These are phyloP conservation scores for Hyaloperonospora brassicae DNA, from an alignment of 352 stramenopile genomes.

Conservation along the genomic window DNA sequence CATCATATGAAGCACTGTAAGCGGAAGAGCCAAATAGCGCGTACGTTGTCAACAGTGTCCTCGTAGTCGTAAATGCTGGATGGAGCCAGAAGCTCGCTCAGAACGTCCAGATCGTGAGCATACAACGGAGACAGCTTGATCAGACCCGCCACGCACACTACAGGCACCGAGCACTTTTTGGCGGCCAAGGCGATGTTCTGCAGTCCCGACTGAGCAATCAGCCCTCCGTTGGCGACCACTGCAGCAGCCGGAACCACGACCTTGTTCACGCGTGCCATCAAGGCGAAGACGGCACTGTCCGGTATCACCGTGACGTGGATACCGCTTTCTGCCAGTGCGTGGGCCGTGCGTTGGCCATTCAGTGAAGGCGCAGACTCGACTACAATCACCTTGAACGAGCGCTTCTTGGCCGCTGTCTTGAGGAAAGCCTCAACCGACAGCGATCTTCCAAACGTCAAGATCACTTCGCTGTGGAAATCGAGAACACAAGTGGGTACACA, in stretches of 20 bases:
- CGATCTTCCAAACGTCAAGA: slow-evolving; percentile 92
- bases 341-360: slow-evolving; percentile 87
- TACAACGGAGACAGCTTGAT: slow-evolving; percentile 98
- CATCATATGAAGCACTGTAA: slow-evolving; percentile 1
- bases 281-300: slow-evolving; percentile 94
- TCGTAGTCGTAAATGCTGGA: slow-evolving; percentile 87
- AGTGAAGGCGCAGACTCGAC: slow-evolving; percentile 90
- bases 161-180: slow-evolving; percentile 93
- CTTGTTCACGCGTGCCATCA: slow-evolving; percentile 99
- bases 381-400: slow-evolving; percentile 94
- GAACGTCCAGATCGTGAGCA: slow-evolving; percentile 94
- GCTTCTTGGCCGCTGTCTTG: slow-evolving; percentile 85
- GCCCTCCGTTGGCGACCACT: slow-evolving; percentile 95
- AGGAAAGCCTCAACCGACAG: slow-evolving; percentile 89
- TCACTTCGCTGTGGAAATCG: slow-evolving; percentile 75
- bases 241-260: slow-evolving; percentile 92
- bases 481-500: background rate
- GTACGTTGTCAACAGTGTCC: slow-evolving; percentile 82
- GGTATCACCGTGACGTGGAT: slow-evolving; percentile 95
- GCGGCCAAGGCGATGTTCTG: slow-evolving; percentile 94
- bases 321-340: slow-evolving; percentile 80
- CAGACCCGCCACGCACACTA: slow-evolving; percentile 94
- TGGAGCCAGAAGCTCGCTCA: slow-evolving; percentile 88
- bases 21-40: slow-evolving; percentile 3
- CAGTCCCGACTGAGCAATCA: slow-evolving; percentile 92